phyloP scores from a whole-genome alignment of 306 rosid species.

The Abrus precatorius region DNA sequence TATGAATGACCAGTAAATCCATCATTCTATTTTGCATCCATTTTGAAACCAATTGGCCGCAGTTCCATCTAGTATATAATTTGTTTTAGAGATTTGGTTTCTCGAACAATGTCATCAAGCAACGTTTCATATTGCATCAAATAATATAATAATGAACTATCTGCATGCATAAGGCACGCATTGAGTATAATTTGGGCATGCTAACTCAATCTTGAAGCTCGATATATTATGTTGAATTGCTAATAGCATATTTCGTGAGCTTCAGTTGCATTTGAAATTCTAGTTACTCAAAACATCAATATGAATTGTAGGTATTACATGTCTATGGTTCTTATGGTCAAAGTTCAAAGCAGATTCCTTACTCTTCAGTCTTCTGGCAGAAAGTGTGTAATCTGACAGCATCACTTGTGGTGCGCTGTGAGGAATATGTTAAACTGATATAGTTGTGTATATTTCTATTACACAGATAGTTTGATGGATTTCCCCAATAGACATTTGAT shows the following conservation, averaged over 20 bases:
- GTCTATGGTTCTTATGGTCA: neutral
- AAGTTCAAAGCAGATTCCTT: neutral
- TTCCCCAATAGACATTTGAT: conserved; percentile 4
- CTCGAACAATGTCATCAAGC: conserved; percentile 29
- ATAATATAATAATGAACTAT: neutral
- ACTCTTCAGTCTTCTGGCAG: neutral
- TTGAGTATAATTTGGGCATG: neutral
- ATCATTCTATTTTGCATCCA: neutral
- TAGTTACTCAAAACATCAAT: neutral
- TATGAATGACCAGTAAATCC: neutral
- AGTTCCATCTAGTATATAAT: neutral
- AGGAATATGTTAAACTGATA: neutral
- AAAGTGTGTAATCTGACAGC: neutral
- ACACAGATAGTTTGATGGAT: neutral
- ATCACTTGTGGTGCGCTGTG: neutral
- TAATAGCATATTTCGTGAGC: neutral
- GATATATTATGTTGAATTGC: neutral
- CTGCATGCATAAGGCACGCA: neutral
- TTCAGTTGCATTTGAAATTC: neutral
- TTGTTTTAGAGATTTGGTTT: neutral
- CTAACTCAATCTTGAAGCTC: neutral
- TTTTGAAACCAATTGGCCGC: neutral
- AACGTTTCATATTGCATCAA: conserved; percentile 8
- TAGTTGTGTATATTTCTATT: conserved; percentile 13
- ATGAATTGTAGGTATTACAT: conserved; percentile 7